These are phyloP conservation scores for Linnemannia zychae DNA, from an alignment of 192 early-diverging fungal genomes.

Conservation along the genomic window DNA sequence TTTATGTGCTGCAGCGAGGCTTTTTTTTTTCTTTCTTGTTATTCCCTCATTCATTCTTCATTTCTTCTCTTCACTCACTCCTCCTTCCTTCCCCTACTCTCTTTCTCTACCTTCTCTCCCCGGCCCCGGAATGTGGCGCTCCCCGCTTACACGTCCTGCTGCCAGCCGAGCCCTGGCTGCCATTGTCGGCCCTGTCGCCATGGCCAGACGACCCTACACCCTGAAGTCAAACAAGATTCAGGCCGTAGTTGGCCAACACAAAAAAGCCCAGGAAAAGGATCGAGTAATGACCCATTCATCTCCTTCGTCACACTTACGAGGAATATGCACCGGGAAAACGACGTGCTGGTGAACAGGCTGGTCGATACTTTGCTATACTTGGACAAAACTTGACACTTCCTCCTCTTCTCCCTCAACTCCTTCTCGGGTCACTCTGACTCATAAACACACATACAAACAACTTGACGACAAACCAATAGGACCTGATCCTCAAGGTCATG, in stretches of 20 bases:
- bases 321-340: neutral
- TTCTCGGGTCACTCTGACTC: conserved; percentile 16
- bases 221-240: conserved; percentile 46
- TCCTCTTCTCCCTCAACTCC: neutral
- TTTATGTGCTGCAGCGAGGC: neutral
- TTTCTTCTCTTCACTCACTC: neutral
- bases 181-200: neutral
- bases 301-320: neutral
- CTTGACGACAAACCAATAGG: conserved; percentile 57
- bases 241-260: conserved; percentile 24
- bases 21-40: neutral
- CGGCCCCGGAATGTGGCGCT: conserved; percentile 35
- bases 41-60: conserved; percentile 5
- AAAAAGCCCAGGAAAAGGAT: conserved; percentile 45
- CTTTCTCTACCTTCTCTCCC: neutral
- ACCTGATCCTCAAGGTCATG: conserved; percentile 74
- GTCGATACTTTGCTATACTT: neutral
- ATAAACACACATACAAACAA: neutral
- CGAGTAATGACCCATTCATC: conserved; percentile 25
- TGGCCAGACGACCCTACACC: conserved; percentile 22
- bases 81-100: neutral
- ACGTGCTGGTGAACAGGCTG: neutral
- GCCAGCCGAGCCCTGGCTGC: neutral
- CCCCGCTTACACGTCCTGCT: conserved; percentile 22
- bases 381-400: neutral